Percentiles rank a stretch among this genome's conserved stretches.
These are phyloP conservation scores for Colletotrichum orbiculare DNA, from an alignment of 2,329 filamentous ascomycete species.

Conservation along the genomic window DNA sequence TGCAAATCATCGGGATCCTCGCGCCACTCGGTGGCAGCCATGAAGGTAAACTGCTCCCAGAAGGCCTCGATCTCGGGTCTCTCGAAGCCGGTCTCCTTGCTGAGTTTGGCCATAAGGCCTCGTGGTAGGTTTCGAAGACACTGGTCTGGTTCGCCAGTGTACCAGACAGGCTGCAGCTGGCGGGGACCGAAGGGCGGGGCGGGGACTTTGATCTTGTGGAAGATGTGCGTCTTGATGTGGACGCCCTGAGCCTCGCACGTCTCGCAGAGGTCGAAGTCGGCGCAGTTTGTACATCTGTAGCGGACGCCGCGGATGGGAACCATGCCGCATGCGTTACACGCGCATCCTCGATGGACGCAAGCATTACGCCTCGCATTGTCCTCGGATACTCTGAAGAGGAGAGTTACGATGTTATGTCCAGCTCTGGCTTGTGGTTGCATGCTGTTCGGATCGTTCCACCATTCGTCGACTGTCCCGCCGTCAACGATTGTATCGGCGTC, in stretches of 20 bases:
- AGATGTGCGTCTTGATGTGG: conserved; percentile 92
- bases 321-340: conserved; percentile 89
- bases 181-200: conserved; percentile 85
- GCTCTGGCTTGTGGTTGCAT: conserved; percentile 58
- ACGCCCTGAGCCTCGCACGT: conserved; percentile 83
- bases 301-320: conserved; percentile 91
- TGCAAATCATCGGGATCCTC: conserved; percentile 82
- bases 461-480: conserved; percentile 56
- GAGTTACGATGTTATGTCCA: conserved; percentile 84
- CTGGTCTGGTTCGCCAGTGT: conserved; percentile 84
- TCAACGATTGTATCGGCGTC: conserved; percentile 54
- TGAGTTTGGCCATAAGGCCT: conserved; percentile 74
- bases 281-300: conserved; percentile 95
- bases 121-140: conserved; percentile 75
- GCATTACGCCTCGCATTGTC: conserved; percentile 89
- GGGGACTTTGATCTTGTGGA: conserved; percentile 94
- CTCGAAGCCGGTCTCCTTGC: conserved; percentile 81
- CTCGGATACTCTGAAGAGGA: conserved; percentile 93
- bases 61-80: conserved; percentile 89
- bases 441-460: conserved; percentile 60
- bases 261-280: conserved; percentile 96
- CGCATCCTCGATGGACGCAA: conserved; percentile 91
- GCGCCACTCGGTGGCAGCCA: conserved; percentile 87
- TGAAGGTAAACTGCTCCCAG: conserved; percentile 96
- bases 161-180: conserved; percentile 85